A percentile compares a stretch with the other conserved stretches of the same genome.
These are phyloP conservation scores for Fragaria iinumae DNA, from an alignment of 306 rosid genomes.

Conservation along the genomic window DNA sequence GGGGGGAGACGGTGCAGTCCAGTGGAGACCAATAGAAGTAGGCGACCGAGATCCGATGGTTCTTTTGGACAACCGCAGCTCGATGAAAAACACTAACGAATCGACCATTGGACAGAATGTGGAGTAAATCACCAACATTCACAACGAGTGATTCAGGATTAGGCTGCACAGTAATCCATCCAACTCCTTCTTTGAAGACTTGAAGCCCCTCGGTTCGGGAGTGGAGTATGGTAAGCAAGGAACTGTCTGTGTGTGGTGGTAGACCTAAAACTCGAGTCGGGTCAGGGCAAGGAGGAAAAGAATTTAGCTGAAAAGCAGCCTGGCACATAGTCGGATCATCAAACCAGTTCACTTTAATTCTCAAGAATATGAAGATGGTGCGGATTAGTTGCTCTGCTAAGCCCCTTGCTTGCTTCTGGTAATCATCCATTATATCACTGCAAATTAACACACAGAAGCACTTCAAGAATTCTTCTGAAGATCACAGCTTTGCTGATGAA, in stretches of 20 bases:
- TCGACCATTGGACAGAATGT: slow-evolving; percentile 55
- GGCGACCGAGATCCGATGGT: slow-evolving; percentile 51
- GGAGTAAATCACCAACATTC: slow-evolving; percentile 62
- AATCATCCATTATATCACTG: background rate
- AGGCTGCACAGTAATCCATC: slow-evolving; percentile 57
- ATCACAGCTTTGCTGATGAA: no score
- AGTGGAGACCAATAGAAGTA: slow-evolving; percentile 53
- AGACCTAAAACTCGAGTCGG: background rate
- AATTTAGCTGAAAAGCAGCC: background rate
- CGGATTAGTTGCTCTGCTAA: background rate
- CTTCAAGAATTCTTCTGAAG: no score
- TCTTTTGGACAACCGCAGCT: slow-evolving; percentile 34
- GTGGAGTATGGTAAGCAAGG: slow-evolving; percentile 20
- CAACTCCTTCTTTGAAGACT: slow-evolving; percentile 44
- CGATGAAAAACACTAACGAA: slow-evolving; percentile 52
- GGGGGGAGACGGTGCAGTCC: slow-evolving; percentile 42
- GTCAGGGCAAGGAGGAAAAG: background rate
- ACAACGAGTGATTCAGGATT: slow-evolving; percentile 40
- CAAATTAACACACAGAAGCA: background rate
- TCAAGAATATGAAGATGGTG: background rate
- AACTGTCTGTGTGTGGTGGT: background rate
- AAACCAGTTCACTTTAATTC: background rate
- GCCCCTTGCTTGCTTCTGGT: background rate
- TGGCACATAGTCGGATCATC: background rate
- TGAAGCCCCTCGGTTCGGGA: slow-evolving; percentile 55